A percentile compares a stretch with the other conserved stretches of the same genome.
Conservation (phyloP, 306 rosid species). For the Herpetospermum pedunculosum region DNA sequence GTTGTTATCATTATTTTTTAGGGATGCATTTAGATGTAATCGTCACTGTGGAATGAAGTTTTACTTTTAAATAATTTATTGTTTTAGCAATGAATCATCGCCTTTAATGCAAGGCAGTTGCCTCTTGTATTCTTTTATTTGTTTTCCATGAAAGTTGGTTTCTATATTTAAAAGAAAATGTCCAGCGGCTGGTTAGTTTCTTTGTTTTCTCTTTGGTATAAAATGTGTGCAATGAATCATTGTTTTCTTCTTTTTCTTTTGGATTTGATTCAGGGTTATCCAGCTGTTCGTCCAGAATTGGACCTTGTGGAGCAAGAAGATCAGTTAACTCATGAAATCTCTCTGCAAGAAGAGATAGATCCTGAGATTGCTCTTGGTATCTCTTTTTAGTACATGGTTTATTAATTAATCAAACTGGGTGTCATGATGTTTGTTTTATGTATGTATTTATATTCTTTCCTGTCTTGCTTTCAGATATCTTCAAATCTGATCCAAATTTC, state of each 20-base stretch:
- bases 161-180: background rate
- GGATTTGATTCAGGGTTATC: slow-evolving; percentile 36
- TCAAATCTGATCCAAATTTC: slow-evolving; percentile 70
- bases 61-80: background rate
- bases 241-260: background rate
- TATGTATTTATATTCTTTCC: background rate
- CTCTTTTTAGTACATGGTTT: slow-evolving; percentile 2
- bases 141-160: background rate
- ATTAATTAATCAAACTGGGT: slow-evolving; percentile 1
- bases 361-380: slow-evolving; percentile 40
- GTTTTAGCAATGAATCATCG: background rate
- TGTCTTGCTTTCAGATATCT: slow-evolving; percentile 40
- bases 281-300: slow-evolving; percentile 49
- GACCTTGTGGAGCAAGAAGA: slow-evolving; percentile 56
- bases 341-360: slow-evolving; percentile 38
- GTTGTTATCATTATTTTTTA: background rate
- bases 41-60: background rate
- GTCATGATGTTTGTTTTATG: background rate
- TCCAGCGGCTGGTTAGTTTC: background rate
- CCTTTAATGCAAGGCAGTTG: background rate
- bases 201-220: background rate
- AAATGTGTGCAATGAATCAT: background rate
- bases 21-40: background rate
- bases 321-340: slow-evolving; percentile 47
- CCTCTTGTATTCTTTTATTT: background rate